These are phyloP conservation scores for Phaeomoniella chlamydospora DNA, from an alignment of 2,329 filamentous ascomycete genomes.

Conservation along the genomic window DNA sequence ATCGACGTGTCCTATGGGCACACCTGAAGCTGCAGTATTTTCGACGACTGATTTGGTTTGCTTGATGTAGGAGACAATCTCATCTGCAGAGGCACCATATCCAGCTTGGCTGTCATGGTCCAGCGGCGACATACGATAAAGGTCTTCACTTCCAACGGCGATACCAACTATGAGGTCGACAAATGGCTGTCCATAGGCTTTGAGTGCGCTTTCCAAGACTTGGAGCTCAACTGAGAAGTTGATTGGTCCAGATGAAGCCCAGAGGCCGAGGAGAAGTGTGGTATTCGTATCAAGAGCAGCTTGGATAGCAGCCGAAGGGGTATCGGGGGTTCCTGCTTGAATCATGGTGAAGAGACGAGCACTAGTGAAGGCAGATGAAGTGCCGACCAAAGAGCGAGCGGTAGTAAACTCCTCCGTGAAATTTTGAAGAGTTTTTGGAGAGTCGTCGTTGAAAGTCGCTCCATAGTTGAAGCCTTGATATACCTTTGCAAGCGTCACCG, in stretches of 20 bases:
- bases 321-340: slow-evolving; percentile 42
- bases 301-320: slow-evolving; percentile 52
- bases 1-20: slow-evolving; percentile 48
- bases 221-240: slow-evolving; percentile 53
- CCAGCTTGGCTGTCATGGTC: slow-evolving; percentile 49
- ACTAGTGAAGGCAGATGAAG: slow-evolving; percentile 16
- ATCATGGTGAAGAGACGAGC: slow-evolving; percentile 41
- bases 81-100: slow-evolving; percentile 46
- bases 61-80: slow-evolving; percentile 55
- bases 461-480: slow-evolving; percentile 15
- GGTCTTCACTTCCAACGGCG: slow-evolving; percentile 65
- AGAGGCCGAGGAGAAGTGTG: slow-evolving; percentile 60
- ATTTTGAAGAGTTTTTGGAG: slow-evolving; percentile 16
- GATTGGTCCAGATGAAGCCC: slow-evolving; percentile 45
- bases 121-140: slow-evolving; percentile 53
- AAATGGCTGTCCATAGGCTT: slow-evolving; percentile 48
- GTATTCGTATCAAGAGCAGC: slow-evolving; percentile 67
- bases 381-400: slow-evolving; percentile 18
- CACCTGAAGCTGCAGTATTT: slow-evolving; percentile 33
- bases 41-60: slow-evolving; percentile 49
- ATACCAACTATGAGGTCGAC: slow-evolving; percentile 57
- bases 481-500: slow-evolving; percentile 7
- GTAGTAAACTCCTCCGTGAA: slow-evolving; percentile 21
- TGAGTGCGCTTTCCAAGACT: slow-evolving; percentile 51
- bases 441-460: slow-evolving; percentile 12